A percentile compares a stretch with the other conserved stretches of the same genome.
Evolutionary conservation across 208 protist genomes (phyloP).

Genomic region (Trypanosoma caninum): DNA sequence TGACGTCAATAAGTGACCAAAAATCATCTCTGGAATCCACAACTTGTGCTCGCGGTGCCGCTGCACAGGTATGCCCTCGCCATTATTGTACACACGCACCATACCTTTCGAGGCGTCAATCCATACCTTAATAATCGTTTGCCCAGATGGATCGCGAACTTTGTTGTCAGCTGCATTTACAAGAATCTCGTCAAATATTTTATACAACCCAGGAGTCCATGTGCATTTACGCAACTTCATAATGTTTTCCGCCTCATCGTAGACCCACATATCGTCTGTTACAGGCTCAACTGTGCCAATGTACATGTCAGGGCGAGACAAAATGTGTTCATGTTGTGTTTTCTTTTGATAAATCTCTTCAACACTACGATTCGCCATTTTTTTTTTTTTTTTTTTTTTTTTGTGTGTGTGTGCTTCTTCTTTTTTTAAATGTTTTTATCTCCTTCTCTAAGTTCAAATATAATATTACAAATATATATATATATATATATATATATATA

Average conservation of each 20-base stretch:
- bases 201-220: conserved; percentile 99
- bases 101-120: conserved; percentile 92
- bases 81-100: conserved; percentile 99
- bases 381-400: conserved; percentile 1
- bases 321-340: conserved; percentile 98
- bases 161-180: conserved; percentile 99
- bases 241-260: conserved; percentile 82
- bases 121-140: conserved; percentile 92
- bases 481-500: too few species aligned
- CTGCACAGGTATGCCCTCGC: conserved; percentile 97
- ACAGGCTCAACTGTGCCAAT: conserved; percentile 94
- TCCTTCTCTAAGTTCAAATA: too few species aligned
- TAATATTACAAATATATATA: too few species aligned
- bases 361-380: conserved; percentile 49
- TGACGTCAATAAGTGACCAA: conserved; percentile 98
- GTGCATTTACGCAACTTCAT: conserved; percentile 94
- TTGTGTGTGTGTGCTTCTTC: background rate
- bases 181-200: conserved; percentile 99
- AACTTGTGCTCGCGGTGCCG: conserved; percentile 97
- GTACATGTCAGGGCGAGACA: conserved; percentile 99
- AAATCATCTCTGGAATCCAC: conserved; percentile 99
- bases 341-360: conserved; percentile 98
- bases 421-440: too few species aligned
- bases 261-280: conserved; percentile 95
- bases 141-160: conserved; percentile 91